phyloP scores from a whole-genome alignment of 805 yeast genomes.

The Tetrapisispora iriomotensis region DNA sequence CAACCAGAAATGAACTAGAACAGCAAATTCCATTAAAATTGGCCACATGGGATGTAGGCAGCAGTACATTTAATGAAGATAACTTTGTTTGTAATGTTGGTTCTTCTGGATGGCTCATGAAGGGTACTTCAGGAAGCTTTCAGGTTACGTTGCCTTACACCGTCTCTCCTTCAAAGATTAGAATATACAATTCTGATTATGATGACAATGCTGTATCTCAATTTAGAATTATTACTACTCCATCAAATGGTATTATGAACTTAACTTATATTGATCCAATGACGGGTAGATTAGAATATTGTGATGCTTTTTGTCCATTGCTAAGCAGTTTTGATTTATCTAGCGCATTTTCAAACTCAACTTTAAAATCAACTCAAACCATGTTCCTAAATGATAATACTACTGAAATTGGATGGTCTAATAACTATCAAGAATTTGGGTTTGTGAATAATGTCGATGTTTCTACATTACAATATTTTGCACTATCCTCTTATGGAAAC shows the following conservation, averaged over 20 bases:
- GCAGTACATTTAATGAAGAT: constrained; percentile 25
- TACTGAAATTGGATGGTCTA: constrained; percentile 29
- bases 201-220: constrained; percentile 39
- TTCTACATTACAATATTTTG: constrained; percentile 49
- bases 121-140: constrained; percentile 53
- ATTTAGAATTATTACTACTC: constrained; percentile 68
- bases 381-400: constrained; percentile 28
- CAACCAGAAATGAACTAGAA: constrained; percentile 37
- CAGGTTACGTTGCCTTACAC: constrained; percentile 46
- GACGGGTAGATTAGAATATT: constrained; percentile 44
- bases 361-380: constrained; percentile 18
- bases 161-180: constrained; percentile 57
- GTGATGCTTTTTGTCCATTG: constrained; percentile 90
- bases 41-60: constrained; percentile 44
- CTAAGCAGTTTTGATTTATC: constrained; percentile 32
- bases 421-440: constrained; percentile 68
- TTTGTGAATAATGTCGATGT: constrained; percentile 62
- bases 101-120: constrained; percentile 42
- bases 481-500: constrained; percentile 58
- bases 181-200: constrained; percentile 54
- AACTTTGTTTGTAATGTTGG: constrained; percentile 49
- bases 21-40: constrained; percentile 51
- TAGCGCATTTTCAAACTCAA: constrained; percentile 19
- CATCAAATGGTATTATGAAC: constrained; percentile 86
- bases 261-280: constrained; percentile 72